Evolutionary conservation across 257 asterid species (phyloP), one percentile per base, ranked within the genome.

Genomic region (Nicotiana attenuata): DNA sequence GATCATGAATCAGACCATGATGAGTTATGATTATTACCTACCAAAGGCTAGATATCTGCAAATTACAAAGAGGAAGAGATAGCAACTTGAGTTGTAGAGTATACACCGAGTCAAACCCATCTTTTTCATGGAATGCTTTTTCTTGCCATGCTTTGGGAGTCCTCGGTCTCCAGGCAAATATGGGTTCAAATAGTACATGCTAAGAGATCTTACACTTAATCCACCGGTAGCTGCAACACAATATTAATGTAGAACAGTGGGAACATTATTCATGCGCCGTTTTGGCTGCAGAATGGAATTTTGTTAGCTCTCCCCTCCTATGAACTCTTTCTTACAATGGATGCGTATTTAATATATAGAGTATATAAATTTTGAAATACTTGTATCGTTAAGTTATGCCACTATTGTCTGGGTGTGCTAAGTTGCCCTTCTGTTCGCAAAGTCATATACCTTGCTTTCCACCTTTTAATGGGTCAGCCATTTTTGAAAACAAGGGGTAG

Each of bases 11-110:
- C 84, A 22, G 69, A 76, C 35, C 99, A 92, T n/a, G 99, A 96
- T 84, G 99, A 96, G 90, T 83, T 96, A 90, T 96, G 85, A 94
- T 78, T 50, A 65, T 71, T 45, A 78, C 83, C 66, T 29, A 79
- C 53, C 38, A 73, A 61, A 85, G 82, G 59, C 82, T 61, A 56
- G 76, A 82, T 35, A 67, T 29, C 13, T 26, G 28, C 82, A 59
- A 60, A 82, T 78, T 83, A 82, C 88, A 61, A 81, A 81, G 59
- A 80, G 79, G 68, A 52, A 53, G 69, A 14, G 82, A 80, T 64
- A 78, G 88, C 53, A 78, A 53, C 33, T 57, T 20, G 66, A 65
- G 65, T 75, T 63, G 78, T 66, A 79, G 86, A 79, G 69, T 55
- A 45, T 83, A 83, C 80, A 76, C 56, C 59, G 87, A 52, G 80